Base-by-base conservation (phyloP, 768 basidiomycete genomes). In the Boletus sensibilis region DNA sequence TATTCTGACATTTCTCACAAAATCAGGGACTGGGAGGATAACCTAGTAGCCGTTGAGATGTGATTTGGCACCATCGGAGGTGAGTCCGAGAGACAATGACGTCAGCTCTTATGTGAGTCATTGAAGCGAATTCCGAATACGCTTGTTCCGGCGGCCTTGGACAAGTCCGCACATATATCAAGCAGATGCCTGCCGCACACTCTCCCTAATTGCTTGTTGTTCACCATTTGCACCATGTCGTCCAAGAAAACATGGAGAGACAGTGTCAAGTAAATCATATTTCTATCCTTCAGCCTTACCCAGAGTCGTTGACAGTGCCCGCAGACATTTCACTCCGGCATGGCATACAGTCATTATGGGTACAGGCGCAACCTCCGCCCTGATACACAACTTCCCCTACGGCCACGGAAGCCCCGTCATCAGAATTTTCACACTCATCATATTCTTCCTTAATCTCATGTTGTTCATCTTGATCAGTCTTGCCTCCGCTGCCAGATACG, bases 281-380 rank as follows among this genome's bases (percentile, higher is more conserved):
- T 25, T 16, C 5, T 10, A n/a, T 10, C 9, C 25, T 20, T 25
- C 18, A 25, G 12, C 37, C 50, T 49, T 6, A 5, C 11, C 29
- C 14, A 39, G 23, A 7, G 27, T 45, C 25, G 6, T 25, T 48
- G 37, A 67, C 37, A 10, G 9, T 16, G 33, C 21, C 25, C 20
- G 9, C 53, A 79, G 78, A 34, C 74, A 79, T 55, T 79, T 79
- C 57, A 79, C 78, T 7, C 78, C 77, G 37, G 73, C 76, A 55
- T 80, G 78, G 78, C 71, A 79, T 59, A 75, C 78, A 12, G 75
- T 79, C 18, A 69, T 75, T 29, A 80, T 80, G 78, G 78, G 78
- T 50, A 79, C 79, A 1, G 79, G 80, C 5, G 74, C 68, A 16
- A 67, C 71, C 25, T 74, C 75, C 13, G 64, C 74, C 46, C 65